Evolutionary conservation across 75 land plant genomes (phyloP).

Genomic region (Pseudotsuga menziesii): DNA sequence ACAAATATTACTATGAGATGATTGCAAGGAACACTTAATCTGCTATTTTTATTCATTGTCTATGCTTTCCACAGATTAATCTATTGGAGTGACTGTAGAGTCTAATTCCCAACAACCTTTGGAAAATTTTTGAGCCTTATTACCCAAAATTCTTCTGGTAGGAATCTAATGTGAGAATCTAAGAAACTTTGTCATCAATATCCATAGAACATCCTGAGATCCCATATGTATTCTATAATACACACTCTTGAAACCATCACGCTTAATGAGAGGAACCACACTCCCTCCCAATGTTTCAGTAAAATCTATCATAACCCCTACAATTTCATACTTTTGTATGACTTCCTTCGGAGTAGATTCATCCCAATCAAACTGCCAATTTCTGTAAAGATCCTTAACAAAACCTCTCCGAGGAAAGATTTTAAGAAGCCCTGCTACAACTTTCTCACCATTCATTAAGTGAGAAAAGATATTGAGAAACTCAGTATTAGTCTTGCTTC

Average conservation of each 20-base stretch:
- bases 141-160: slow-evolving; percentile 43
- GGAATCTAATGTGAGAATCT: slow-evolving; percentile 82
- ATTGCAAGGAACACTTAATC: too few relatives aligned
- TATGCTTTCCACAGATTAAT: too few relatives aligned
- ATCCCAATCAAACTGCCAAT: slow-evolving; percentile 19
- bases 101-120: slow-evolving; percentile 78
- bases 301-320: slow-evolving; percentile 53
- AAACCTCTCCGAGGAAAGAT: slow-evolving; percentile 75
- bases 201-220: slow-evolving; percentile 35
- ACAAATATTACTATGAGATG: too few relatives aligned
- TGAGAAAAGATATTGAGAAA: slow-evolving; percentile 77
- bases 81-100: slow-evolving; percentile 56
- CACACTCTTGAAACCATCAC: slow-evolving; percentile 67
- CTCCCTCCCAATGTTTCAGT: slow-evolving; percentile 49
- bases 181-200: slow-evolving; percentile 38
- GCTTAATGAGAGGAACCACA: slow-evolving; percentile 64
- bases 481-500: slow-evolving; percentile 23
- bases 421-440: slow-evolving; percentile 41
- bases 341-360: slow-evolving; percentile 15
- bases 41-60: too few relatives aligned
- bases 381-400: slow-evolving; percentile 76
- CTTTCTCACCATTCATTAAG: slow-evolving; percentile 45
- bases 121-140: slow-evolving; percentile 32
- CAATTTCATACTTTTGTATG: slow-evolving; percentile 53
- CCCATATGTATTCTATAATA: slow-evolving; percentile 55